phyloP scores from a whole-genome alignment of 2,329 filamentous ascomycete genomes.

The Penicillium janthinellum region DNA sequence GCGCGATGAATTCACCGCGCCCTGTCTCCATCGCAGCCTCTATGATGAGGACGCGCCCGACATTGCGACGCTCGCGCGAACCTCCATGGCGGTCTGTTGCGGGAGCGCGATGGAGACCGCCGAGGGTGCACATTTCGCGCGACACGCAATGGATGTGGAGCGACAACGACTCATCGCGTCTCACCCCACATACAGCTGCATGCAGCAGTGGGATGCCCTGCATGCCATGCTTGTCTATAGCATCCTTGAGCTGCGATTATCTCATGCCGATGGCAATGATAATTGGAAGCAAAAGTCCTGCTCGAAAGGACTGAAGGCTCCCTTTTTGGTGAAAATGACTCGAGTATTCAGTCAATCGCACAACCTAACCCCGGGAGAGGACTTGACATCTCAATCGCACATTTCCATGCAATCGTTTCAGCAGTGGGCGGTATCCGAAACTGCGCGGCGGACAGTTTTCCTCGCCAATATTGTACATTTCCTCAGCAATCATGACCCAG shows the following conservation, averaged over 20 bases:
- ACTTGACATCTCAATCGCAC: background rate
- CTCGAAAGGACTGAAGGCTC: conserved; percentile 16
- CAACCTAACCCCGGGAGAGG: background rate
- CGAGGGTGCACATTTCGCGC: conserved; percentile 17
- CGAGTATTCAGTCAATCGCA: conserved; percentile 16
- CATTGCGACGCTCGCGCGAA: conserved; percentile 22
- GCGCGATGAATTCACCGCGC: conserved; percentile 16
- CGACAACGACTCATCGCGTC: conserved; percentile 24
- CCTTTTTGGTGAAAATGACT: conserved; percentile 27
- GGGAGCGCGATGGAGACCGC: conserved; percentile 17
- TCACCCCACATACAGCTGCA: conserved; percentile 18
- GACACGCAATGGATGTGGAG: conserved; percentile 22
- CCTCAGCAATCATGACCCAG: conserved; percentile 17
- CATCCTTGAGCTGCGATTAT: conserved; percentile 19
- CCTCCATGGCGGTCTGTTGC: conserved; percentile 28
- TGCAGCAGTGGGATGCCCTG: conserved; percentile 21
- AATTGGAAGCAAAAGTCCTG: conserved; percentile 20
- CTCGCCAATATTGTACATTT: conserved; percentile 27
- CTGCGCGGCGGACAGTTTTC: conserved; percentile 25
- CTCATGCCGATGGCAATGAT: conserved; percentile 6
- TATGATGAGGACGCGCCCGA: conserved; percentile 23
- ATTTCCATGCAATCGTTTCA: background rate
- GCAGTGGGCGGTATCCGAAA: conserved; percentile 20
- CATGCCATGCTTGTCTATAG: conserved; percentile 31
- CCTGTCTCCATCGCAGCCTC: conserved; percentile 22